Base-by-base conservation (phyloP, 169 alveolate species). In the Plasmodium cynomolgi region DNA sequence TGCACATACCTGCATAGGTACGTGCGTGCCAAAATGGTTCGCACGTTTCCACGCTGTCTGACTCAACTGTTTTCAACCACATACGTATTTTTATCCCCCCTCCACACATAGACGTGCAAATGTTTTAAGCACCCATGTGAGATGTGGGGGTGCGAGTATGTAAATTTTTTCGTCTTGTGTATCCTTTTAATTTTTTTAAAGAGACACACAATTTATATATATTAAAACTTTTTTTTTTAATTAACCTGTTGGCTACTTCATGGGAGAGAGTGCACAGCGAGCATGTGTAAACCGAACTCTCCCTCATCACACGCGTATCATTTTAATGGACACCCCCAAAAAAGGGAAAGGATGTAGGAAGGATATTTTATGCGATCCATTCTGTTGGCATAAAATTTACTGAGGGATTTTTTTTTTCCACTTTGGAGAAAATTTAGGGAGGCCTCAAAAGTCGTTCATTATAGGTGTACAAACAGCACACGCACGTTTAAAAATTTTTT, bases 81-180 rank as follows among this genome's bases (percentile, higher is more conserved):
- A 68, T 68, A 33, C 39, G 77, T 26, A 68, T 29, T 29, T 29
- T 20, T 68, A 20, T 20, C 77, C 37, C 37, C 41, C 6, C 20
- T 20, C 77, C 37, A 20, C 29, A 68, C 77, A 68, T 11, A 20
- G n/a, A 68, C 77, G 37, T 68, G 77, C 37, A 68, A 33, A 26
- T 68, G 77, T 68, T 68, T 68, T 68, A 68, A 68, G 39, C 77
- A 68, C 37, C 77, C 31, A 68, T 68, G 77, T 68, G 31, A 68
- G 4, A 23, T 68, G 37, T 13, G 15, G 77, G 77, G 77, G 15
- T 68, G 31, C 37, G 15, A 68, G 6, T 68, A 29, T 68, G 23
- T 68, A 20, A 68, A 26, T 68, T 68, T 68, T 68, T 68, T 68
- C 77, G 77, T 68, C 17, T 6, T 68, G 37, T 68, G 31, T 68